These are phyloP conservation scores for Talaromyces sp. DNA, from an alignment of 2,329 filamentous ascomycete species.

Conservation along the genomic window DNA sequence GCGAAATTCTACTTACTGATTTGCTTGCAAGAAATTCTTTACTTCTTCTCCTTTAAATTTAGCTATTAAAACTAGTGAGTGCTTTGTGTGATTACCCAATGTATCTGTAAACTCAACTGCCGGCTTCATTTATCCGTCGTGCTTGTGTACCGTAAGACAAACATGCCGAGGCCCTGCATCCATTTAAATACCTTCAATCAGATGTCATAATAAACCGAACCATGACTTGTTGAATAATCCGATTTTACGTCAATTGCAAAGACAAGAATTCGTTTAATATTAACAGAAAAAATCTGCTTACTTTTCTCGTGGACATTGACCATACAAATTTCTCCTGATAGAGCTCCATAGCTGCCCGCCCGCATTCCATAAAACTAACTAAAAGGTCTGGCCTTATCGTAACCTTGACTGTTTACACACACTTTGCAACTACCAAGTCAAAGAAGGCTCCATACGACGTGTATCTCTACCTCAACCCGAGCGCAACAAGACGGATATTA, in stretches of 20 bases:
- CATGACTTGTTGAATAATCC: neutral
- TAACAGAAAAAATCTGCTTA: neutral
- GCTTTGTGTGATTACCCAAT: no score
- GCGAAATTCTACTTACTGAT: neutral
- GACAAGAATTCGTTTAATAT: neutral
- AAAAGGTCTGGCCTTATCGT: neutral
- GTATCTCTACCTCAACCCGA: neutral
- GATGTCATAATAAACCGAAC: neutral
- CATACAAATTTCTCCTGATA: neutral
- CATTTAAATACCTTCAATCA: neutral
- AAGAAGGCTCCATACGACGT: neutral
- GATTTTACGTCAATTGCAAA: neutral
- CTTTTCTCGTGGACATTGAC: neutral
- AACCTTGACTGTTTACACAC: neutral
- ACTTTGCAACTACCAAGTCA: neutral
- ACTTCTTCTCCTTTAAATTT: no score
- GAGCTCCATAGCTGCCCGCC: neutral
- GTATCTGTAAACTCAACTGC: no score
- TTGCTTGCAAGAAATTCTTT: no score
- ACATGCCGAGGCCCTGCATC: conserved; percentile 1
- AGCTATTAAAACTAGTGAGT: no score
- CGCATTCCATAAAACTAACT: neutral
- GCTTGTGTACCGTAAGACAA: no score
- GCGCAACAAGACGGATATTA: neutral
- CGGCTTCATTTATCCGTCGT: no score